Conservation (phyloP, 1,284 basidiomycete species). For the Puccinia polysora region DNA sequence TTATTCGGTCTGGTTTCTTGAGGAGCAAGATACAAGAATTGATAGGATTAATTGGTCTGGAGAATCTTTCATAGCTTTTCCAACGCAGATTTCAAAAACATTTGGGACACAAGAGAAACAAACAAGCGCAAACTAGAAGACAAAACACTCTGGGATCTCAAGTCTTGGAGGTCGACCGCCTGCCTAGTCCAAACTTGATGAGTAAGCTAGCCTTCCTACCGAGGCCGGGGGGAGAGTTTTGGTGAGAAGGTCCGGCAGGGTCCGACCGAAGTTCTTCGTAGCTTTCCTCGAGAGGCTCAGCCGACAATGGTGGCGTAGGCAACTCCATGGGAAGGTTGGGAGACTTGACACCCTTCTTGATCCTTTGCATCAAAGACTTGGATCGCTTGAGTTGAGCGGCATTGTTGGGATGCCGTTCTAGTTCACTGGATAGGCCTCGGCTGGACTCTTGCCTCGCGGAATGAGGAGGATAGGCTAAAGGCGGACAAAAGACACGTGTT, state of each 20-base stretch:
- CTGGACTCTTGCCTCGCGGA: neutral
- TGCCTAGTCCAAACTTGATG: conserved; percentile 17
- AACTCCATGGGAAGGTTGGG: conserved; percentile 67
- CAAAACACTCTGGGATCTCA: too few species aligned
- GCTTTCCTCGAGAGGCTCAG: neutral
- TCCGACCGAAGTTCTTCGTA: neutral
- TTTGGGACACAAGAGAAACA: too few species aligned
- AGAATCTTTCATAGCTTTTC: too few species aligned
- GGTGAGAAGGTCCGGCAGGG: neutral
- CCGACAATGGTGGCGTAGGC: conserved; percentile 44
- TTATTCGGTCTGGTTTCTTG: too few species aligned
- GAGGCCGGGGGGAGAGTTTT: neutral
- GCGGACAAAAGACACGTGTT: neutral
- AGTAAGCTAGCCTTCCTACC: conserved; percentile 32
- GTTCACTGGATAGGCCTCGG: neutral
- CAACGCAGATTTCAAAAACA: too few species aligned
- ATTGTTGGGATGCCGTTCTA: neutral
- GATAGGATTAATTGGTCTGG: too few species aligned
- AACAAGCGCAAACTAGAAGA: too few species aligned
- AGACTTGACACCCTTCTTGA: conserved; percentile 73
- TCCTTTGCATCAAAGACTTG: conserved; percentile 74
- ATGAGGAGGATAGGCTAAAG: neutral
- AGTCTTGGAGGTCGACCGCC: neutral
- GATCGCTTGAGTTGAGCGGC: conserved; percentile 58
- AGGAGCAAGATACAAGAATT: too few species aligned